These are phyloP conservation scores for Fomitopsis betulina DNA, from an alignment of 1,284 basidiomycete genomes.

Conservation along the genomic window DNA sequence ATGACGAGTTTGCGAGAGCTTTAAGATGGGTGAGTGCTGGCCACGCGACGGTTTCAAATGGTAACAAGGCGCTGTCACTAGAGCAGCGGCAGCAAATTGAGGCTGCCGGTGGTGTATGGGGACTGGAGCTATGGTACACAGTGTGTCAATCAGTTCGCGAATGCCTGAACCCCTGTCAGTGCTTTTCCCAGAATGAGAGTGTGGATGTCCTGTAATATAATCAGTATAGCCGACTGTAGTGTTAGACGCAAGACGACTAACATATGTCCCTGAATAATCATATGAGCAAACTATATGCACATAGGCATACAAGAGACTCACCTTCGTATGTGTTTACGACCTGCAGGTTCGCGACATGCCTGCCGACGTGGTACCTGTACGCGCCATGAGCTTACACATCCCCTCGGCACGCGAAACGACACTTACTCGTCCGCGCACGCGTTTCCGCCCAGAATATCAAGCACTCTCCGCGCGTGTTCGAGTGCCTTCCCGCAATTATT, in stretches of 20 bases:
- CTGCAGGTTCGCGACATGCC: constrained; percentile 89
- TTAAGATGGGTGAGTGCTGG: no score
- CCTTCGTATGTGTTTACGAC: constrained; percentile 94
- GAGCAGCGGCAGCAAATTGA: no score
- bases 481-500: constrained; percentile 96
- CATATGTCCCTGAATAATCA: constrained; percentile 40
- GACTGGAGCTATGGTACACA: not conserved
- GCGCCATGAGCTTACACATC: not conserved
- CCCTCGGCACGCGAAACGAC: not conserved
- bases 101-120: no score
- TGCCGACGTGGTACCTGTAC: constrained; percentile 77
- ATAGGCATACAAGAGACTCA: constrained; percentile 22
- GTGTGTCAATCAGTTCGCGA: constrained; percentile 42
- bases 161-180: constrained; percentile 84
- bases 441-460: constrained; percentile 91
- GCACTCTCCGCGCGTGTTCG: constrained; percentile 69
- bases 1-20: no score
- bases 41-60: no score
- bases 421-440: constrained; percentile 85
- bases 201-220: constrained; percentile 63
- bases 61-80: no score
- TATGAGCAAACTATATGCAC: constrained; percentile 4
- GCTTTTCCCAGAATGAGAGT: constrained; percentile 89
- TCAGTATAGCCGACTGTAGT: not conserved
- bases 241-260: constrained; percentile 24